These are phyloP conservation scores for Pyrrhoderma lamaoense DNA, from an alignment of 1,284 basidiomycete genomes.

Conservation along the genomic window DNA sequence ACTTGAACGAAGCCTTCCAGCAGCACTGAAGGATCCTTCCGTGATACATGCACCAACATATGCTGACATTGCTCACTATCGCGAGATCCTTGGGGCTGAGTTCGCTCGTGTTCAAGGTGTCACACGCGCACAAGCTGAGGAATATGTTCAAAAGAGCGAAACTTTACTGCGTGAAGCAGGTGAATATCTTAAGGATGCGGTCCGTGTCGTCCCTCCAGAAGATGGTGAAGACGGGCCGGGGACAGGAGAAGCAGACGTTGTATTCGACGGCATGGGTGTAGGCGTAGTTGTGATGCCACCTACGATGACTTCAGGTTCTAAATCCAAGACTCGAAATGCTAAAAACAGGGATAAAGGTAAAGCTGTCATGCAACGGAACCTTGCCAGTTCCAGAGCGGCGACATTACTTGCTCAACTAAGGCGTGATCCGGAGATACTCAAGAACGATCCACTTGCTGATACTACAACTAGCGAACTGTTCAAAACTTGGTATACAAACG, in stretches of 20 bases:
- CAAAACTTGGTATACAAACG: conserved; percentile 48
- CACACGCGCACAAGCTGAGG: conserved; percentile 72
- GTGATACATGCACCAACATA: conserved; percentile 31
- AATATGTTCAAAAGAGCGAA: conserved; percentile 77
- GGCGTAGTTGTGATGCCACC: conserved; percentile 72
- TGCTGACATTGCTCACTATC: conserved; percentile 61
- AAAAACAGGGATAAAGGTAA: conserved; percentile 39
- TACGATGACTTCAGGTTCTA: conserved; percentile 20
- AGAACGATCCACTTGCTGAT: conserved; percentile 68
- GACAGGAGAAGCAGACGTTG: conserved; percentile 33
- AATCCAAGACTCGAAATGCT: conserved; percentile 17
- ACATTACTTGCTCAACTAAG: conserved; percentile 67
- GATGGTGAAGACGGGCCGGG: conserved; percentile 29
- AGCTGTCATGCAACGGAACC: conserved; percentile 32
- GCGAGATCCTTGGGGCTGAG: conserved; percentile 58
- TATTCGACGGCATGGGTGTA: conserved; percentile 67
- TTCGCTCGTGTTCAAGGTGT: conserved; percentile 68
- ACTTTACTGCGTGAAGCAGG: conserved; percentile 66
- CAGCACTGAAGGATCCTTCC: conserved; percentile 54
- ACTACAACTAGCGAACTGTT: conserved; percentile 51
- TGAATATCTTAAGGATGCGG: conserved; percentile 74
- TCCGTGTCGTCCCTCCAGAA: conserved; percentile 84
- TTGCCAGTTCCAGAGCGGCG: conserved; percentile 70
- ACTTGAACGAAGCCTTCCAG: conserved; percentile 60
- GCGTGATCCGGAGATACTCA: conserved; percentile 69